Conservation (phyloP, 441 rosid genomes). For the Rhodomyrtus psidioides region DNA sequence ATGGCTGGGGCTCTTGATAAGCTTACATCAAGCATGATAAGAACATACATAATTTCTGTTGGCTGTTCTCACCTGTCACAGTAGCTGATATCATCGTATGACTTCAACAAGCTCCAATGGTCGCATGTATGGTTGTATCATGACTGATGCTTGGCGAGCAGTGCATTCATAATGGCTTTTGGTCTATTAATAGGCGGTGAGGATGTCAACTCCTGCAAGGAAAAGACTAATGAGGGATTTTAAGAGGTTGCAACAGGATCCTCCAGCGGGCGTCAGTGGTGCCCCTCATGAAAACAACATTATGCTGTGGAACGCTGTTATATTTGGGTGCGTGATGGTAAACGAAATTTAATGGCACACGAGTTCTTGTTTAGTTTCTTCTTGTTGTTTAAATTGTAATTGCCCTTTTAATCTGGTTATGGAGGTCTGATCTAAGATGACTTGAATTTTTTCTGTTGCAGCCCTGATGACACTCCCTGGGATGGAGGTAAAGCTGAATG, state of each 20-base stretch:
- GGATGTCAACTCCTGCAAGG: constrained; percentile 55
- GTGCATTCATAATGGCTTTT: neutral
- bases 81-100: neutral
- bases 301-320: constrained; percentile 64
- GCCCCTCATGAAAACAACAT: constrained; percentile 61
- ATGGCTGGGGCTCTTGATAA: neutral
- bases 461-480: constrained; percentile 64
- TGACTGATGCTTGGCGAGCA: neutral
- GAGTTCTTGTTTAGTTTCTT: neutral
- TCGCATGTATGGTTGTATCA: neutral
- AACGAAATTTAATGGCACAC: neutral
- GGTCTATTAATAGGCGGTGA: neutral
- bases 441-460: constrained; percentile 8
- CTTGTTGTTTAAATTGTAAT: neutral
- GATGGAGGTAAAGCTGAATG: constrained; percentile 37
- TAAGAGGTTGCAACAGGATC: constrained; percentile 67
- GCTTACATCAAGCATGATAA: neutral
- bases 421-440: neutral
- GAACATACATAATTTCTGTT: neutral
- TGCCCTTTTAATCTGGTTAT: neutral
- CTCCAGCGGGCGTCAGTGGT: constrained; percentile 62
- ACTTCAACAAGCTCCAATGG: neutral
- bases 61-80: neutral
- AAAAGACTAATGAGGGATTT: constrained; percentile 76
- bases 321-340: constrained; percentile 37